Evolutionary conservation across 1,284 basidiomycete genomes (phyloP).

Genomic region (Apiotrichum akiyoshidainum): DNA sequence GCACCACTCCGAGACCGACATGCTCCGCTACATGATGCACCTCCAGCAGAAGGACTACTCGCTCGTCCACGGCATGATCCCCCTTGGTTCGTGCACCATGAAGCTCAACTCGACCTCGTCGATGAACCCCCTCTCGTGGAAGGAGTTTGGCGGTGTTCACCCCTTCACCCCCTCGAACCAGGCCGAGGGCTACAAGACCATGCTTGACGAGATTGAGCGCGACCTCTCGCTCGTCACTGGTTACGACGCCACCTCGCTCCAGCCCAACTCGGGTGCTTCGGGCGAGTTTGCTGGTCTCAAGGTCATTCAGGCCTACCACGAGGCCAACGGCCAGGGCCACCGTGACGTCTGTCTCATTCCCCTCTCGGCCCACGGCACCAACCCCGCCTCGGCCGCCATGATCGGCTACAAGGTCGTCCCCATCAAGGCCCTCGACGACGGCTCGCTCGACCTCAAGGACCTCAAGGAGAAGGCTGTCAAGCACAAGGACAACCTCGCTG

Average conservation of each 20-base stretch:
- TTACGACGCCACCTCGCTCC: conserved; percentile 88
- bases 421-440: conserved; percentile 81
- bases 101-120: conserved; percentile 95
- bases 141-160: conserved; percentile 84
- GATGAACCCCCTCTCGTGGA: conserved; percentile 94
- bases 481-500: conserved; percentile 86
- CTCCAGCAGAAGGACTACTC: conserved; percentile 92
- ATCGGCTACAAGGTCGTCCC: conserved; percentile 94
- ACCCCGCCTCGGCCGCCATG: conserved; percentile 94
- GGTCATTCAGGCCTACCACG: conserved; percentile 91
- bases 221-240: conserved; percentile 94
- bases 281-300: conserved; percentile 93
- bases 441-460: conserved; percentile 84
- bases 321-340: conserved; percentile 77
- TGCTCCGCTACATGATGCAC: conserved; percentile 93
- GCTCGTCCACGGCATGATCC: conserved; percentile 94
- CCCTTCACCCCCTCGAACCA: conserved; percentile 90
- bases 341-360: conserved; percentile 93
- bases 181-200: conserved; percentile 76
- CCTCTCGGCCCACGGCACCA: conserved; percentile 92
- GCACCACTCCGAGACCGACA: conserved; percentile 96
- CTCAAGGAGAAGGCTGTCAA: conserved; percentile 81
- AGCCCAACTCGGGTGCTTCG: conserved; percentile 95
- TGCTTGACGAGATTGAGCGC: conserved; percentile 86
- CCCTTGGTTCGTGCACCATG: conserved; percentile 94